Percentiles rank a stretch among this genome's conserved stretches.
These are phyloP conservation scores for Metschnikowia corniflorae DNA, from an alignment of 805 yeast genomes.

Conservation along the genomic window DNA sequence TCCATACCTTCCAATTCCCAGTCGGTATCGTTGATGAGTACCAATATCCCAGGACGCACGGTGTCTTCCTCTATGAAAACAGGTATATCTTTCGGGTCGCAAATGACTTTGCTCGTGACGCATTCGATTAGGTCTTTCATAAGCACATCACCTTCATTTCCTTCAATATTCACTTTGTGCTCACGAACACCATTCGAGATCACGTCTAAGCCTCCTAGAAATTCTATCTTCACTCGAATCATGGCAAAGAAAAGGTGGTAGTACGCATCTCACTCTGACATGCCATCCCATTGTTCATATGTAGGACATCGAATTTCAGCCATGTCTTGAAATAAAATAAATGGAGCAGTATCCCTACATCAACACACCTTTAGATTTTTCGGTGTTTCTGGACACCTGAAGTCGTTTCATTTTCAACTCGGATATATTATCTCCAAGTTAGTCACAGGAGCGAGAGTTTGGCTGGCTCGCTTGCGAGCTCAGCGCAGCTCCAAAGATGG, in stretches of 20 bases:
- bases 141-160: constrained; percentile 42
- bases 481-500: too few relatives aligned
- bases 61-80: constrained; percentile 80
- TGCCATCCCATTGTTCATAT: too few relatives aligned
- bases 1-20: constrained; percentile 95
- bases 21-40: constrained; percentile 88
- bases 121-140: constrained; percentile 53
- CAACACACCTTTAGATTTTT: too few relatives aligned
- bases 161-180: constrained; percentile 43
- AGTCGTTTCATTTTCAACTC: too few relatives aligned
- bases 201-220: constrained; percentile 79
- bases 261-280: too few relatives aligned
- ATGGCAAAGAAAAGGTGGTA: constrained; percentile 3
- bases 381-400: too few relatives aligned
- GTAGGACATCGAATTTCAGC: too few relatives aligned
- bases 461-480: too few relatives aligned
- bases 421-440: too few relatives aligned
- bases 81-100: constrained; percentile 58
- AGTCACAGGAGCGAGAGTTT: too few relatives aligned
- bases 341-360: too few relatives aligned
- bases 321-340: too few relatives aligned
- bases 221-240: constrained; percentile 41
- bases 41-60: constrained; percentile 88
- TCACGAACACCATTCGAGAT: constrained; percentile 60
- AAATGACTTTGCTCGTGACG: constrained; percentile 52